phyloP scores from a whole-genome alignment of 75 land plant genomes.

The Azolla pinnata region DNA sequence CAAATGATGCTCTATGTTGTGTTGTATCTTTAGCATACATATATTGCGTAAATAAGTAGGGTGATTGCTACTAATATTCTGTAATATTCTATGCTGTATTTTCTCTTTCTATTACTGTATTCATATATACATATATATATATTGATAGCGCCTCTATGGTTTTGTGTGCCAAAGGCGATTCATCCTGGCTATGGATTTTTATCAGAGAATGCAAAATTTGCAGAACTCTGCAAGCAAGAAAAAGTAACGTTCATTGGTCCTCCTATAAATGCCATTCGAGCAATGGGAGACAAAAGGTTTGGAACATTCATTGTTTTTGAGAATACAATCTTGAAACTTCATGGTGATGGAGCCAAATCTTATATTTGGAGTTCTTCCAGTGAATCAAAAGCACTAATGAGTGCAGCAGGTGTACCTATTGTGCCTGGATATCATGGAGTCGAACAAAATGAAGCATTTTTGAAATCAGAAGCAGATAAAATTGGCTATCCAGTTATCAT shows the following conservation, averaged over 20 bases:
- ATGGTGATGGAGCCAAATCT: background rate
- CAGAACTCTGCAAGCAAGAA: slow-evolving; percentile 62
- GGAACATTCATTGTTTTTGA: no score
- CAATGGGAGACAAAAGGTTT: slow-evolving; percentile 99
- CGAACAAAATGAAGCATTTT: slow-evolving; percentile 58
- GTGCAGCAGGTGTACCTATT: slow-evolving; percentile 86
- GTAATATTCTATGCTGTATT: no score
- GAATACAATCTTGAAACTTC: background rate
- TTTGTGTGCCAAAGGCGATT: slow-evolving; percentile 48
- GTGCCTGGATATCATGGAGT: slow-evolving; percentile 96
- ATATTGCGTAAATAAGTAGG: no score
- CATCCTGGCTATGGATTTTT: slow-evolving; percentile 98
- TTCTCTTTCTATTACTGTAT: no score
- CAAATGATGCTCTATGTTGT: no score
- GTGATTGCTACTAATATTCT: no score
- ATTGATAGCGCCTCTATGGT: background rate
- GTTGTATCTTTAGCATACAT: no score
- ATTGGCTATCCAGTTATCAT: slow-evolving; percentile 92
- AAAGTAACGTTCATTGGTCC: slow-evolving; percentile 85
- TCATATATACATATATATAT: no score
- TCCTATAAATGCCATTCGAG: slow-evolving; percentile 76
- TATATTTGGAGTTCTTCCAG: slow-evolving; percentile 20
- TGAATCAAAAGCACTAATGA: slow-evolving; percentile 91
- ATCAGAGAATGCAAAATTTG: slow-evolving; percentile 87
- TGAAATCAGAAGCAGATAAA: slow-evolving; percentile 67